These are phyloP conservation scores for Auriculariales sp. DNA, from an alignment of 768 basidiomycete species.

Conservation along the genomic window DNA sequence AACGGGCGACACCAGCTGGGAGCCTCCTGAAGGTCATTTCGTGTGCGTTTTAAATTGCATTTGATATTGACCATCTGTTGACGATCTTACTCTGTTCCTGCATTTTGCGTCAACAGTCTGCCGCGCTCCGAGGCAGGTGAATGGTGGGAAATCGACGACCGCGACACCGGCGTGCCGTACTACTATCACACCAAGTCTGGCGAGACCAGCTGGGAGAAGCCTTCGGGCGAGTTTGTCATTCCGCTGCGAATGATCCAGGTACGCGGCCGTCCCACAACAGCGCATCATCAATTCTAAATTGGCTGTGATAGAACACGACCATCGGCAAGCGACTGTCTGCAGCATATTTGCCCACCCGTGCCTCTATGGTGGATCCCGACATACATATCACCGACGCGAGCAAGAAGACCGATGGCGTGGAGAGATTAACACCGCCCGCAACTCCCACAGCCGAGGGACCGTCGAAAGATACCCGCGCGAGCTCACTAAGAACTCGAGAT, in stretches of 20 bases:
- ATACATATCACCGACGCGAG: not conserved
- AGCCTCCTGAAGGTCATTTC: slow-evolving; percentile 78
- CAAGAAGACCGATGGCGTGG: not conserved
- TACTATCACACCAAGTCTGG: slow-evolving; percentile 90
- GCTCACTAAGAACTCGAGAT: slow-evolving; percentile 56
- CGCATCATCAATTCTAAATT: no score
- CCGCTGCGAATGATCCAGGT: slow-evolving; percentile 82
- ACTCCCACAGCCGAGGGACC: not conserved
- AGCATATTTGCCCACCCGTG: not conserved
- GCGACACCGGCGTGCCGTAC: slow-evolving; percentile 73
- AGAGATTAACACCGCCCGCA: not conserved
- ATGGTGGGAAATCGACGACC: slow-evolving; percentile 92
- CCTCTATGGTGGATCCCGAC: not conserved
- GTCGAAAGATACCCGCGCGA: slow-evolving; percentile 23
- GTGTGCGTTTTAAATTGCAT: slow-evolving; percentile 38
- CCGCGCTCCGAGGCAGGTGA: slow-evolving; percentile 77
- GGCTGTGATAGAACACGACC: not conserved
- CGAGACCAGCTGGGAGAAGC: slow-evolving; percentile 88
- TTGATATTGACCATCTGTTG: slow-evolving; percentile 5
- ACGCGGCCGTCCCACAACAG: slow-evolving; percentile 11
- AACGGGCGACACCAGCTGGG: slow-evolving; percentile 87
- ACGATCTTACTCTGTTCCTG: slow-evolving; percentile 1
- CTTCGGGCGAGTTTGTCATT: slow-evolving; percentile 77
- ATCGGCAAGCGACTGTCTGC: slow-evolving; percentile 2
- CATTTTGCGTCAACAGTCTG: slow-evolving; percentile 29